Conservation (phyloP, 305 asterid species). For the Plantago coronopus region DNA sequence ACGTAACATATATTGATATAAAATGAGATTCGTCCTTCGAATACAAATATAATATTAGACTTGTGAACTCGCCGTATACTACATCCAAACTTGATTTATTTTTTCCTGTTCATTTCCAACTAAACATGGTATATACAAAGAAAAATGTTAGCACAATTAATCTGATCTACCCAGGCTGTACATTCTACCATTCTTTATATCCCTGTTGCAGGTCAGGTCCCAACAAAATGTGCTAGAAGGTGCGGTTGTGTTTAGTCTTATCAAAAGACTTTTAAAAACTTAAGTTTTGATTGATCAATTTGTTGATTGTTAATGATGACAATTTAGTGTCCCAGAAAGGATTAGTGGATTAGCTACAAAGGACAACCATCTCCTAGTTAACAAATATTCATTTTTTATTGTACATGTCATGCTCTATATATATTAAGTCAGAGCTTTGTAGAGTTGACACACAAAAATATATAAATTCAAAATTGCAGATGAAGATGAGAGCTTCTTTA, state of each 20-base stretch:
- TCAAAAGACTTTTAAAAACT: conserved; percentile 21
- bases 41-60: background rate
- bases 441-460: conserved; percentile 21
- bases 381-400: conserved; percentile 1
- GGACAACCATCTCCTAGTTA: conserved; percentile 17
- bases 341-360: conserved; percentile 34
- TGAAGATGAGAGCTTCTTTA: conserved; percentile 34
- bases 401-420: conserved; percentile 24
- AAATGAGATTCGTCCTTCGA: too few species aligned
- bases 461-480: background rate
- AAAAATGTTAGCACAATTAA: too few species aligned
- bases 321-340: conserved; percentile 25
- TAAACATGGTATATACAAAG: too few species aligned
- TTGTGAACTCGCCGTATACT: background rate
- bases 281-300: conserved; percentile 16
- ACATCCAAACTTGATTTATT: background rate
- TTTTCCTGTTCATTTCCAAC: background rate
- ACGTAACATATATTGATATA: too few species aligned
- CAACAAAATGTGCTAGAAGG: background rate
- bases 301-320: conserved; percentile 13
- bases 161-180: too few species aligned
- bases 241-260: background rate
- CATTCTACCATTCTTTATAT: too few species aligned
- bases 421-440: conserved; percentile 37
- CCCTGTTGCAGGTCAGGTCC: background rate